These are phyloP conservation scores for Podaxis sp. DNA, from an alignment of 768 basidiomycete genomes.

Conservation along the genomic window DNA sequence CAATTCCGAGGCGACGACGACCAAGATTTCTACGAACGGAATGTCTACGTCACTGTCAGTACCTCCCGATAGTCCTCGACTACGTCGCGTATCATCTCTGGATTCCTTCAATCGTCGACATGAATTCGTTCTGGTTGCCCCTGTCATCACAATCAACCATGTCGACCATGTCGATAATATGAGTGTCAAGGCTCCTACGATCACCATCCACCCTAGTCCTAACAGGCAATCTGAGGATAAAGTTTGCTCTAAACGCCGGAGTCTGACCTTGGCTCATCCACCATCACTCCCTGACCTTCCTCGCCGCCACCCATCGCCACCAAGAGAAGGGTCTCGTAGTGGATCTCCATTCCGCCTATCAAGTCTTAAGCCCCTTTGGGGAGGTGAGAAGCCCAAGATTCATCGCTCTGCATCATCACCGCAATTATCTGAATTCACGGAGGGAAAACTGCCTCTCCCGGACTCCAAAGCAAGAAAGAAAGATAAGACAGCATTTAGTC, in stretches of 20 bases:
- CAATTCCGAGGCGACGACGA: neutral
- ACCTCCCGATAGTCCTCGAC: neutral
- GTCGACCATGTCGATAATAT: conserved; percentile 12
- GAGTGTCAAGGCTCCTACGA: conserved; percentile 6
- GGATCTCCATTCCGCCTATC: conserved; percentile 24
- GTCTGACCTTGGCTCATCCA: conserved; percentile 7
- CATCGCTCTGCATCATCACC: conserved; percentile 29
- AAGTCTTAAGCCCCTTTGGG: conserved; percentile 27
- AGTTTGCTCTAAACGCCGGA: neutral
- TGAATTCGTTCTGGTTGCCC: conserved; percentile 7
- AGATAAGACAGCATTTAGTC: neutral
- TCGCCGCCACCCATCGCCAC: neutral
- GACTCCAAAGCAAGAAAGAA: neutral
- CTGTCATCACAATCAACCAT: conserved; percentile 15
- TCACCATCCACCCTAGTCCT: conserved; percentile 4
- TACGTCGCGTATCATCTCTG: conserved; percentile 8
- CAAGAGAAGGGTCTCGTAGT: conserved; percentile 13
- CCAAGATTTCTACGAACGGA: neutral
- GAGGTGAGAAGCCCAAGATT: conserved; percentile 25
- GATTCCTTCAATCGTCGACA: conserved; percentile 3
- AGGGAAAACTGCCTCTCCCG: conserved; percentile 5
- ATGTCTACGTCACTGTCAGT: neutral
- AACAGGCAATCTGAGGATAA: neutral
- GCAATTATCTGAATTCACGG: conserved; percentile 21
- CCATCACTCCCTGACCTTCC: conserved; percentile 16